Base-by-base conservation (phyloP, 331 rosid species). In the Pyracantha coccinea region DNA sequence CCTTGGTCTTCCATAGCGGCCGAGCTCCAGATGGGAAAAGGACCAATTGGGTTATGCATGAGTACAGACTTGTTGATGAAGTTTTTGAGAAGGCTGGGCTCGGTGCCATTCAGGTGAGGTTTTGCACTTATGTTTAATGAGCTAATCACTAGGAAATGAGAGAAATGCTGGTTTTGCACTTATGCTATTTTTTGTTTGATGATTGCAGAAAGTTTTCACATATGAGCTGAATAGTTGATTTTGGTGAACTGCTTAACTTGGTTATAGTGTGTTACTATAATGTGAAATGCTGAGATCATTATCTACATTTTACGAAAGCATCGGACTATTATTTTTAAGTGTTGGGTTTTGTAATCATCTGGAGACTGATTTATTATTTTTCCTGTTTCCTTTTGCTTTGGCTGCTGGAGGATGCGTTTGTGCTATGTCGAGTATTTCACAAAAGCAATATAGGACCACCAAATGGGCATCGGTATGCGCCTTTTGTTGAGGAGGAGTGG, bases 31-130 rank as follows among this genome's bases (percentile, higher is more conserved):
- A 85, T 81, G 99, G 99, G 2, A 79, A 85, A 84, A 83, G 99
- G 75, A 95, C 99, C 21, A 92, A 95, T 57, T 95, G 99, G 99
- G 99, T 95, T 13, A 95, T 95, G 99, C 99, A 95, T 76, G 99
- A 95, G 80, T 95, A 95, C 83, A 88, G 99, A 79, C 97, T 95
- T 75, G 89, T 83, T 33, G 99, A 95, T 0, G 92, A 91, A 69
- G 96, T 88, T 47, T 65, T 89, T 65, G 96, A 89, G 83, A 90
- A 76, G 77, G 88, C 85, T 62, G 87, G 88, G 63, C 62, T 67
- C 72, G 93, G 86, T 41, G 84, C 87, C 78, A 79, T 87, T 38
- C 91, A 86, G 98, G 99, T 95, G 87, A 95, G 96, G 77, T 72
- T 38, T 38, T 38, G 45, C 45, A 38, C 45, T 38, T 38, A 38